phyloP scores from a whole-genome alignment of 495 filamentous ascomycete species.

The Chaetomidium leptoderma region DNA sequence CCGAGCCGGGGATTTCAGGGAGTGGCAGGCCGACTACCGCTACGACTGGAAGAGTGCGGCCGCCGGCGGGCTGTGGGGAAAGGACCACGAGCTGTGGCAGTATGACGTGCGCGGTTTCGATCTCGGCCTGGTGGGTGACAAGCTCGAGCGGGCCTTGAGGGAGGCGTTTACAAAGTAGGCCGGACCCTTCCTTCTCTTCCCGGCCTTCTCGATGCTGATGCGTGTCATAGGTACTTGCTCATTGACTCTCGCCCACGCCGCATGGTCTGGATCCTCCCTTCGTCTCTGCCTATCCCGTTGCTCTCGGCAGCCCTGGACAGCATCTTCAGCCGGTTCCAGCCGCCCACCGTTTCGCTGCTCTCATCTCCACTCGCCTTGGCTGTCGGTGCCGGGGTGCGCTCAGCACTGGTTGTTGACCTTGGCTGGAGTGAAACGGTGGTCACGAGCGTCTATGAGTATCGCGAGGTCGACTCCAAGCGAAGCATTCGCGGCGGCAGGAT shows the following conservation, averaged over 20 bases:
- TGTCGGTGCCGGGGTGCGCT: constrained; percentile 76
- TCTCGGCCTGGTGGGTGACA: constrained; percentile 77
- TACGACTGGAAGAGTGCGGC: constrained; percentile 43
- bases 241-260: constrained; percentile 71
- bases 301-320: constrained; percentile 69
- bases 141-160: constrained; percentile 77
- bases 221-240: constrained; percentile 58
- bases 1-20: constrained; percentile 75
- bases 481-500: constrained; percentile 70
- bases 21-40: constrained; percentile 57
- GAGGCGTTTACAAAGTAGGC: constrained; percentile 74
- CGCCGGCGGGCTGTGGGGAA: constrained; percentile 56
- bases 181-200: neutral
- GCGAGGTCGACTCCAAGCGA: constrained; percentile 63
- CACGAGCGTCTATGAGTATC: constrained; percentile 81
- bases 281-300: constrained; percentile 71
- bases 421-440: constrained; percentile 86
- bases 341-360: constrained; percentile 76
- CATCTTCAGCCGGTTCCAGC: constrained; percentile 73
- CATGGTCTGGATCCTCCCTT: constrained; percentile 67
- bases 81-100: constrained; percentile 75
- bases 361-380: constrained; percentile 65
- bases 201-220: neutral
- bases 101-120: constrained; percentile 68
- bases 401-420: constrained; percentile 77